Base-by-base conservation (phyloP, 148 eudicot genomes). In the Cornus florida region DNA sequence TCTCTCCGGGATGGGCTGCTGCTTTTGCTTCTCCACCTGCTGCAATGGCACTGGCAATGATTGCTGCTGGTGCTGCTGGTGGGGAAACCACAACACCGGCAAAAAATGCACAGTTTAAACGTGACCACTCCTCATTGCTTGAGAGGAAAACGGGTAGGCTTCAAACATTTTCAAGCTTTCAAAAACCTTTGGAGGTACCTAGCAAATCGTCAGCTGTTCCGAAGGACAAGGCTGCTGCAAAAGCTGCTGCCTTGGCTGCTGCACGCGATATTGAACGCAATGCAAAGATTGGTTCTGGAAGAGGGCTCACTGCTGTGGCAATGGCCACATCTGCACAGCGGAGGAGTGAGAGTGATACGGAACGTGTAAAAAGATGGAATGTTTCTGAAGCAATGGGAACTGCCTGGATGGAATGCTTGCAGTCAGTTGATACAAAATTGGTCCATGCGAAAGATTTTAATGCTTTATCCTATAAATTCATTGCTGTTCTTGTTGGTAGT, bases 11-110 rank as follows among this genome's bases (percentile, higher is more conserved):
- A 78, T 97, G 99, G 99, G 99, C 99, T 79, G 98, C 98, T 79
- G 90, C 99, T 86, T 97, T 97, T 90, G 99, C 99, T 17, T 97
- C 99, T 75, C 99, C 99, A 41, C 99, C 99, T 73, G 97, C 97
- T 81, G 98, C 97, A 77, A 88, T 97, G 99, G 97, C 98, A 76
- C 82, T 97, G 80, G 98, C 99, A 73, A 97, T 97, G 99, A 90
- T 97, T 82, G 99, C 97, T 75, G 99, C 99, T 77, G 99, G 99
- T 80, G 97, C 99, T 76, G 94, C 93, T 78, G 97, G 98, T 56
- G 99, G 98, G 22, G 99, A 97, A 86, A 87, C 86, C 62, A 84
- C 88, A 46, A 83, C 97, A 70, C 95, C 95, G 48, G 91, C 88
- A 82, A 77, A 89, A 81, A 77, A 88, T 70, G 75, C 93, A 50